These are phyloP conservation scores for Mycosphaerella sp. DNA, from an alignment of 2,329 filamentous ascomycete species.

Conservation along the genomic window DNA sequence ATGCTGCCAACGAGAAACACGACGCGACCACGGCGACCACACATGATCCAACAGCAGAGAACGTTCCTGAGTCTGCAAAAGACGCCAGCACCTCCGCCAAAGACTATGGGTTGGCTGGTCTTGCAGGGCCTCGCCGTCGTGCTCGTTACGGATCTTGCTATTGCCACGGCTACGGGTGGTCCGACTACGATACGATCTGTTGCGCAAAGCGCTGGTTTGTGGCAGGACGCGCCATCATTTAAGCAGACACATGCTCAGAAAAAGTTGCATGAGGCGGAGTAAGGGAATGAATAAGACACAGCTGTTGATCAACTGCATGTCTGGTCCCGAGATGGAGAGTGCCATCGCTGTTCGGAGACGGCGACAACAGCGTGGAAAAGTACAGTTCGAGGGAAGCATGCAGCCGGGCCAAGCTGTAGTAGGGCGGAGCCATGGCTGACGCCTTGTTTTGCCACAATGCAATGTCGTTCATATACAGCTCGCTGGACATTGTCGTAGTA, in stretches of 20 bases:
- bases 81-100: conserved; percentile 27
- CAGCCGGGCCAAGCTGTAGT: too few relatives aligned
- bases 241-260: conserved; percentile 17
- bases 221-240: conserved; percentile 24
- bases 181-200: conserved; percentile 25
- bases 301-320: too few relatives aligned
- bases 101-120: conserved; percentile 32
- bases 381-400: too few relatives aligned
- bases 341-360: too few relatives aligned
- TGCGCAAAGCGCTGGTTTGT: conserved; percentile 28
- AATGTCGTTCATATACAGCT: too few relatives aligned
- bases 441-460: too few relatives aligned
- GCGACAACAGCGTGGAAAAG: too few relatives aligned
- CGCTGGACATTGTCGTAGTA: too few relatives aligned
- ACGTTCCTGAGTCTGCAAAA: conserved; percentile 31
- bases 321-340: too few relatives aligned
- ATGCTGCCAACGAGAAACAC: conserved; percentile 3
- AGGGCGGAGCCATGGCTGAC: too few relatives aligned
- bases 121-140: conserved; percentile 33
- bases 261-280: not conserved
- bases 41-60: conserved; percentile 20
- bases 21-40: not conserved
- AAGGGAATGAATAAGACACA: too few relatives aligned
- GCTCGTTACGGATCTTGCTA: conserved; percentile 27
- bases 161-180: conserved; percentile 23